Evolutionary conservation across 768 basidiomycete genomes (phyloP).

Genomic region (Pulveroboletus sp.): DNA sequence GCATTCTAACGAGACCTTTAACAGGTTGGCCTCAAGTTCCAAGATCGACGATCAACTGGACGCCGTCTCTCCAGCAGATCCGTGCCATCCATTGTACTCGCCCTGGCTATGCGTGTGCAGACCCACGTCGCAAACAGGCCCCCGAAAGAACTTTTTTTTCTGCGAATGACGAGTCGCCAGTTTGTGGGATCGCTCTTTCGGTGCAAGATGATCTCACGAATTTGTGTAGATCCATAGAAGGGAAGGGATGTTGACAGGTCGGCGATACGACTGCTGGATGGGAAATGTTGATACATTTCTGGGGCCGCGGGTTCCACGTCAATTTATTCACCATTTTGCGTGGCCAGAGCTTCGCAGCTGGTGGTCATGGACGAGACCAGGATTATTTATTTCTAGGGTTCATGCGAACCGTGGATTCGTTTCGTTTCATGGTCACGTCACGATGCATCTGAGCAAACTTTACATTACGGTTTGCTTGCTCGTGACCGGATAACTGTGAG

Average conservation of each 20-base stretch:
- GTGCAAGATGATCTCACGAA: constrained; percentile 17
- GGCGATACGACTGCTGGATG: constrained; percentile 16
- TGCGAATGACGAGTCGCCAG: neutral
- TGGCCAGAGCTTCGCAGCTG: neutral
- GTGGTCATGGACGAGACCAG: too few relatives aligned
- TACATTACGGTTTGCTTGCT: constrained; percentile 19
- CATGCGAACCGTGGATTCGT: constrained; percentile 5
- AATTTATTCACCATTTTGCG: neutral
- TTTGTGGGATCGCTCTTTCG: neutral
- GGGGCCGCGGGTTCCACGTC: too few relatives aligned
- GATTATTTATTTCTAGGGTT: constrained; percentile 2
- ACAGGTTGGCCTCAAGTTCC: neutral
- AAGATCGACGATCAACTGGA: neutral
- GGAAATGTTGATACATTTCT: neutral
- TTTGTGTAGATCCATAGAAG: constrained; percentile 17
- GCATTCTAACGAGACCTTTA: neutral
- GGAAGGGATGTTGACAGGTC: constrained; percentile 13
- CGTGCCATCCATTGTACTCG: neutral
- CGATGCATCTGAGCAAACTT: constrained; percentile 17
- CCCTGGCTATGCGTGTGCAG: neutral
- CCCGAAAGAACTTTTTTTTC: neutral
- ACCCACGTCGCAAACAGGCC: neutral
- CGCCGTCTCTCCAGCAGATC: neutral
- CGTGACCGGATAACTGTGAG: constrained; percentile 18
- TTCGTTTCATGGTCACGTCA: constrained; percentile 17